Evolutionary conservation across 2,329 filamentous ascomycete genomes (phyloP), one percentile per base, ranked within the genome.

Genomic region (Ascochyta viciae-villosae): DNA sequence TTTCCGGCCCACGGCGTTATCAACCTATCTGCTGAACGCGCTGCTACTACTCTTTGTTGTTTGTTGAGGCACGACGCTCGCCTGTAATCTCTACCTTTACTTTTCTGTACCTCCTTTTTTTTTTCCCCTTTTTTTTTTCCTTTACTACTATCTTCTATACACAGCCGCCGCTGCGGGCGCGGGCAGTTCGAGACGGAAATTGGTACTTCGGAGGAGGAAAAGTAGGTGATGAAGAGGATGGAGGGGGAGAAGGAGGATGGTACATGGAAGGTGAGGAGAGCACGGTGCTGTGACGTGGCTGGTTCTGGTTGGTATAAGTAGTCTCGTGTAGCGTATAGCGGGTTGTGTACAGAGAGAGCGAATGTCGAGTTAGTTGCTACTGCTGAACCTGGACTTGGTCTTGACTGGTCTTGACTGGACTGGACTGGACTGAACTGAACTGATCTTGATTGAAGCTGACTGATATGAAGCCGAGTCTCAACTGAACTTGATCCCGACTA

Each of bases 31-130:
- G 33, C 33, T 10, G 9, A 10, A 8, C 26, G 8, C 27, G 27
- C 27, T 29, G 27, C 27, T 29, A 10, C 27, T 29, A 10, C 27
- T 29, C 6, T 9, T 27, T 34, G 5, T 10, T 38, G 19, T 16
- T 26, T 31, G 33, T 35, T 27, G 26, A 42, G 42, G 27, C 29
- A 15, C 24, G n/a, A 31, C 2, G 31, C 6, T 35, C 19, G 50
- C 38, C 44, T 48, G 38, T 54, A 54, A 54, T 54, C 52, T 54
- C 49, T 50, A 54, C 52, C 40, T 55, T 31, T 9, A 45, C 37
- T 46, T 19, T 19, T 46, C 10, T 55, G 45, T 55, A 50, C 26
- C n/a, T 50, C 31, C 42, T 54, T 38, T 16, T 45, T 45, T 24
- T 29, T n/a, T n/a, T n/a, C n/a, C n/a, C n/a, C n/a, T 26, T 26